Evolutionary conservation across 306 rosid species (phyloP).

Genomic region (Corylus avellana): DNA sequence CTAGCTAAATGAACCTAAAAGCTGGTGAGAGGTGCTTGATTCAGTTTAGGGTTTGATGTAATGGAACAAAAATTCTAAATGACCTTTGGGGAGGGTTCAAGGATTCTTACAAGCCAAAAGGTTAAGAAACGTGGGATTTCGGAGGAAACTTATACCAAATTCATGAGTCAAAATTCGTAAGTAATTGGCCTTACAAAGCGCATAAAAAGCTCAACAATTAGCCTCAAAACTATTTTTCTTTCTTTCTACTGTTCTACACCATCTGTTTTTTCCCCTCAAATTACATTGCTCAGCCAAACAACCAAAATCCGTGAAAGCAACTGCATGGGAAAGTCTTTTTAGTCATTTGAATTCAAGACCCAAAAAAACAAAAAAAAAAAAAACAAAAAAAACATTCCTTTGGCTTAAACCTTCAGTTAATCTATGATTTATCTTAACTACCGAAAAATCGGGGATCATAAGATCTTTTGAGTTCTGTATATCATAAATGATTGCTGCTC

Average conservation of each 20-base stretch:
- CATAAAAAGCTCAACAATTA: background rate
- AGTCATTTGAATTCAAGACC: background rate
- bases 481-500: constrained; percentile 17
- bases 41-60: no score
- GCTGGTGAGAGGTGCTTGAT: no score
- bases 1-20: no score
- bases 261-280: background rate
- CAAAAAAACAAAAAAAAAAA: background rate
- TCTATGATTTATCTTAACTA: constrained; percentile 26
- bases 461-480: constrained; percentile 19
- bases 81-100: no score
- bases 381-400: background rate
- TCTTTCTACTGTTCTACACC: background rate
- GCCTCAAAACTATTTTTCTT: background rate
- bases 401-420: constrained; percentile 20
- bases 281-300: background rate
- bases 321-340: constrained; percentile 14
- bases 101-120: no score
- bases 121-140: no score
- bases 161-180: no score
- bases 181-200: no score
- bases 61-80: no score
- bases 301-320: constrained; percentile 26
- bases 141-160: no score
- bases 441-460: constrained; percentile 23